A percentile compares a stretch with the other conserved stretches of the same genome.
phyloP scores from a whole-genome alignment of 495 filamentous ascomycete genomes.

The Penicillium pancosmium region DNA sequence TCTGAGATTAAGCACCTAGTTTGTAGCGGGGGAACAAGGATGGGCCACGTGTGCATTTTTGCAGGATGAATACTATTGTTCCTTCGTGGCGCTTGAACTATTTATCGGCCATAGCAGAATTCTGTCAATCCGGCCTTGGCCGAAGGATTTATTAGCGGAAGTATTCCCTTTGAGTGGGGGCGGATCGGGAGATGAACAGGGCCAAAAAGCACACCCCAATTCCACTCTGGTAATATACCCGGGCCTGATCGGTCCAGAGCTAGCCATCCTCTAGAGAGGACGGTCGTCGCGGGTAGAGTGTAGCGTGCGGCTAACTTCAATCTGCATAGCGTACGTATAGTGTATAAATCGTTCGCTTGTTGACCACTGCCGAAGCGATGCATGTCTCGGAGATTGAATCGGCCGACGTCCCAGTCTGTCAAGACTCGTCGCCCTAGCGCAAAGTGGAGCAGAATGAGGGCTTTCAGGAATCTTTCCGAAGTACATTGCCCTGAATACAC shows the following conservation, averaged over 20 bases:
- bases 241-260: not conserved
- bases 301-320: conserved; percentile 3
- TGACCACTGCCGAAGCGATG: not conserved
- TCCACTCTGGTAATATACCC: conserved; percentile 11
- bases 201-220: not conserved
- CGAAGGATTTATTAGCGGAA: not conserved
- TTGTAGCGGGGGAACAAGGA: not conserved
- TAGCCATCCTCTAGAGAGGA: not conserved
- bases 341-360: not conserved
- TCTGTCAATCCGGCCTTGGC: not conserved
- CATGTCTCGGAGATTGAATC: conserved; percentile 9
- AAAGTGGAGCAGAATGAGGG: conserved; percentile 3
- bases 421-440: not conserved
- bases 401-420: not conserved
- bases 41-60: not conserved
- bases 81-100: not conserved
- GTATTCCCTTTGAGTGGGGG: conserved; percentile 1
- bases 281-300: conserved; percentile 5
- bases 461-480: not conserved
- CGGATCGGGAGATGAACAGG: conserved; percentile 15
- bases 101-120: not conserved
- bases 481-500: not conserved
- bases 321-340: conserved; percentile 7
- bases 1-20: not conserved
- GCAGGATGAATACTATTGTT: not conserved